Evolutionary conservation across 2,329 filamentous ascomycete genomes (phyloP), one percentile per base, ranked within the genome.

Genomic region (Metarhizium brunneum): DNA sequence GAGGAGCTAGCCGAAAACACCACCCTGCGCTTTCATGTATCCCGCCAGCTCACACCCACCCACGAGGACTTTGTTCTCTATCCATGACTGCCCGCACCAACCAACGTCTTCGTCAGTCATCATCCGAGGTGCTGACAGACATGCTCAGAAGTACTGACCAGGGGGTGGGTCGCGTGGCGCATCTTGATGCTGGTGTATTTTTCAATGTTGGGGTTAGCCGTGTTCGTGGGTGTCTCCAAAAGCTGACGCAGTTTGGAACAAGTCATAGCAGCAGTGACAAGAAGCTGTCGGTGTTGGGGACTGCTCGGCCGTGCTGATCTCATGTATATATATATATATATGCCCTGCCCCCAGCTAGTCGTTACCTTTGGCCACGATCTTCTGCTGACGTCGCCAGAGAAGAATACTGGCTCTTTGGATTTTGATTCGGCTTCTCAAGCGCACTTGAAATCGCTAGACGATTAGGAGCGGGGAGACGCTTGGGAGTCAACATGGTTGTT

Each of bases 401-500:
- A 7, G 14, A 29, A 11, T 11, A 20, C 13, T 20, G 16, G 20
- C 20, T 25, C 25, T 25, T 4, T 25, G 18, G 42, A 45, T 16
- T 14, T 45, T 45, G 42, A 13, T 11, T 16, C 18, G 16, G 42
- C 18, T 20, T 45, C 42, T 45, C 42, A 16, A 45, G n/a, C 18
- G 42, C 42, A 45, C 42, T 20, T 45, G n/a, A 20, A 6, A 45
- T 18, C 42, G 42, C 42, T 18, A n/a, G 4, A 43, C 40, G 40
- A 43, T 7, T 20, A 45, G 3, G 18, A 45, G 42, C 42, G 42
- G 42, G 42, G 16, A 51, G 20, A n/a, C 35, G 54, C 29, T 40
- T 32, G 8, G 40, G 14, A n/a, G n/a, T 47, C 58, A 63, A 43
- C 51, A 67, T 67, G 66, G 30, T 60, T 36, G 50, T 68, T 54